Evolutionary conservation across 176 grass and related monocot species (phyloP).

Genomic region (Eragrostis nindensis): DNA sequence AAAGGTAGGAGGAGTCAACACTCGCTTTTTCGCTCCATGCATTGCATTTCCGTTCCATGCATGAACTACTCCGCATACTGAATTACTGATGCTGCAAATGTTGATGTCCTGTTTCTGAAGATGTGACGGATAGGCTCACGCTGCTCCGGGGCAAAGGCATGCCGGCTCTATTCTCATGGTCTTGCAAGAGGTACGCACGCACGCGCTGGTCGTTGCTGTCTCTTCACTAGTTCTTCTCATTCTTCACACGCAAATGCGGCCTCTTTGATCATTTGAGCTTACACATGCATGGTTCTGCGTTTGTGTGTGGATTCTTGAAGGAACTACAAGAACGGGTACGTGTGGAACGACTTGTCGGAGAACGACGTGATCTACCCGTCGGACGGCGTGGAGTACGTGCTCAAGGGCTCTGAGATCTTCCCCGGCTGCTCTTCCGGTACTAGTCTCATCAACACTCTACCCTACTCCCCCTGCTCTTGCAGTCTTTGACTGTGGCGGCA

Average conservation of each 20-base stretch:
- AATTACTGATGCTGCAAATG: not conserved
- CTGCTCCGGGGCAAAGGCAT: conserved; percentile 90
- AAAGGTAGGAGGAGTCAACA: conserved; percentile 51
- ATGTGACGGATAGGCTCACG: conserved; percentile 83
- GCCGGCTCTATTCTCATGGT: conserved; percentile 95
- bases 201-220: not conserved
- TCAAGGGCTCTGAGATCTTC: conserved; percentile 98
- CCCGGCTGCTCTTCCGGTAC: conserved; percentile 76
- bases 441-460: not conserved
- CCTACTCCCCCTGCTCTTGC: not conserved
- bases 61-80: not conserved
- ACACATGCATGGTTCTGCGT: not conserved
- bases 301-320: conserved; percentile 18
- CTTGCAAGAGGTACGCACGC: conserved; percentile 80
- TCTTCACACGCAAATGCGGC: too few species aligned
- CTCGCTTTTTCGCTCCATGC: too few species aligned
- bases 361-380: conserved; percentile 92
- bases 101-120: conserved; percentile 25
- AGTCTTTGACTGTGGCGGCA: too few species aligned
- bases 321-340: conserved; percentile 99
- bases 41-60: not conserved
- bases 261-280: not conserved
- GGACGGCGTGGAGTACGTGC: conserved; percentile 95
- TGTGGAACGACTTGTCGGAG: conserved; percentile 97
- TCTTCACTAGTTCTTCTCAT: not conserved